Percentiles rank a stretch among this genome's conserved stretches.
phyloP scores from a whole-genome alignment of 2,329 filamentous ascomycete species.

The Colletotrichum musicola region DNA sequence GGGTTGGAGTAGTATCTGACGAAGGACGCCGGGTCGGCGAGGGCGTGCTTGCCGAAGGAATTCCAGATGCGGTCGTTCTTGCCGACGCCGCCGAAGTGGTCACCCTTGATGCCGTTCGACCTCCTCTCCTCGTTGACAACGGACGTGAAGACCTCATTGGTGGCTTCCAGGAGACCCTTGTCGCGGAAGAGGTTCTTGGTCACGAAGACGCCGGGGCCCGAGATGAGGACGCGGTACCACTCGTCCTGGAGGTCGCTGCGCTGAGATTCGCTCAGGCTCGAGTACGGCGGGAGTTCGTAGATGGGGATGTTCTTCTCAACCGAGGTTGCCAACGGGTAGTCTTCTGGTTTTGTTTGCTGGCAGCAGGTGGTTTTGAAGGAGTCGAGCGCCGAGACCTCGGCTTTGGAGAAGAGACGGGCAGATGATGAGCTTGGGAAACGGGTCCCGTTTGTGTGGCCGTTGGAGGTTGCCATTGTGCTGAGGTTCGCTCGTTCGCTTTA shows the following conservation, averaged over 20 bases:
- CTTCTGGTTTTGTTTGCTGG: constrained; percentile 48
- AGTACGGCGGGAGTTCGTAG: constrained; percentile 60
- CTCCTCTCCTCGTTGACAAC: constrained; percentile 62
- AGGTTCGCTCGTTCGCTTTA: background rate
- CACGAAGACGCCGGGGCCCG: constrained; percentile 72
- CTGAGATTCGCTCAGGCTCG: constrained; percentile 42
- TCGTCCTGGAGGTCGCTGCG: constrained; percentile 67
- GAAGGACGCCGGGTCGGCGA: constrained; percentile 65
- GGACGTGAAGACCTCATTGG: constrained; percentile 59
- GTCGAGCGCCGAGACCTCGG: constrained; percentile 53
- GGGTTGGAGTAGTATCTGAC: constrained; percentile 71
- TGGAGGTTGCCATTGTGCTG: constrained; percentile 6
- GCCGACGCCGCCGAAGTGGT: constrained; percentile 70
- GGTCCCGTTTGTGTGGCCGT: constrained; percentile 10
- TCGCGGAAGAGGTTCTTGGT: constrained; percentile 65
- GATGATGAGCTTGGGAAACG: background rate
- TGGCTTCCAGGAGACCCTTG: constrained; percentile 54
- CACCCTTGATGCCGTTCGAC: constrained; percentile 57
- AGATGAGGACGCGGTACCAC: constrained; percentile 68
- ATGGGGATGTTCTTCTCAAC: constrained; percentile 67
- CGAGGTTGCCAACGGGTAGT: constrained; percentile 61
- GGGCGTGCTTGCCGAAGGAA: constrained; percentile 72
- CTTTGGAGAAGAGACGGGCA: constrained; percentile 42
- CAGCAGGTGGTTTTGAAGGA: constrained; percentile 60
- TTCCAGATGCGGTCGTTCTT: constrained; percentile 75